Percentiles rank a stretch among this genome's conserved stretches.
Evolutionary conservation across 2,329 filamentous ascomycete species (phyloP).

Genomic region (Cladosporium sp.): DNA sequence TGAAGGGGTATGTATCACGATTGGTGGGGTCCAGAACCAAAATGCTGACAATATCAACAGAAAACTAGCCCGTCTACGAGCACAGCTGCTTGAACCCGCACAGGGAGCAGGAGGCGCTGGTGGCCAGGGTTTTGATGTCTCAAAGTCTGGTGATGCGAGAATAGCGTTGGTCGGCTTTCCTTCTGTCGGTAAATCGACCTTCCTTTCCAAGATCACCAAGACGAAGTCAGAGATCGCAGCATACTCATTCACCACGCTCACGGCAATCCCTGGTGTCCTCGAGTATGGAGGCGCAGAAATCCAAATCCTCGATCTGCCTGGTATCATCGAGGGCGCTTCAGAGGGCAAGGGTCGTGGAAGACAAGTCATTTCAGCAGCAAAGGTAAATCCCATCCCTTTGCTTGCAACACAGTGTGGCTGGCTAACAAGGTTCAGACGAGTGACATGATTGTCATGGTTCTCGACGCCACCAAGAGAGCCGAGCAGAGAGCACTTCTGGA

Average conservation of each 20-base stretch:
- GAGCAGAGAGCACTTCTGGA: constrained; percentile 89
- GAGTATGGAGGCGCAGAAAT: constrained; percentile 98
- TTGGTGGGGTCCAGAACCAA: background rate
- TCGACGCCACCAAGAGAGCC: constrained; percentile 93
- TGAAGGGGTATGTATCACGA: constrained; percentile 71
- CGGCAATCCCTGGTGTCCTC: constrained; percentile 92
- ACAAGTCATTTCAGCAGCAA: constrained; percentile 95
- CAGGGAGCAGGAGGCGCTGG: constrained; percentile 72
- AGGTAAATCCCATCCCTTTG: constrained; percentile 42
- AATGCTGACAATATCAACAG: constrained; percentile 43
- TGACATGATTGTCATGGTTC: constrained; percentile 92
- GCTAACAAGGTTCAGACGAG: constrained; percentile 58
- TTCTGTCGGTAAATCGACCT: constrained; percentile 97
- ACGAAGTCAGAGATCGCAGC: constrained; percentile 94
- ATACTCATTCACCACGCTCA: constrained; percentile 95
- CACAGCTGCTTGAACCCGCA: constrained; percentile 86
- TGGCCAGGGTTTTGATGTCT: constrained; percentile 80
- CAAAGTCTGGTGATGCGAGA: constrained; percentile 91
- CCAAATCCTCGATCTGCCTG: constrained; percentile 92
- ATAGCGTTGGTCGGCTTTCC: constrained; percentile 98
- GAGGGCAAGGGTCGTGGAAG: constrained; percentile 94
- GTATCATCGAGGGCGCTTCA: constrained; percentile 94
- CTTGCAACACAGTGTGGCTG: background rate
- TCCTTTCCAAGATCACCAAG: constrained; percentile 97
- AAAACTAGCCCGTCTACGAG: constrained; percentile 90